A percentile compares a stretch with the other conserved stretches of the same genome.
phyloP scores from a whole-genome alignment of 2,329 filamentous ascomycete genomes.

The Fusarium sp. region DNA sequence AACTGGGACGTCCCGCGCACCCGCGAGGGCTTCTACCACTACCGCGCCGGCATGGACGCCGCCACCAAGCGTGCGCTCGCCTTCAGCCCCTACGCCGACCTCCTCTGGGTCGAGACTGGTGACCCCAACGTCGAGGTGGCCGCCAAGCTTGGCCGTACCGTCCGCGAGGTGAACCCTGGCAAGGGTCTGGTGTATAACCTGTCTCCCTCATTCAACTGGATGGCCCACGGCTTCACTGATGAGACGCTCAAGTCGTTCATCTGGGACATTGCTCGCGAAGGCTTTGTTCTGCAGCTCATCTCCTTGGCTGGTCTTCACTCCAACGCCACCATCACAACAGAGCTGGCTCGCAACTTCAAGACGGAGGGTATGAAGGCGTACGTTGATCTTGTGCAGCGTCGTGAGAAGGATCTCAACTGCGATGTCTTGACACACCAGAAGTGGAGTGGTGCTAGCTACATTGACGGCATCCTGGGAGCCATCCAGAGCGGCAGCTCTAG shows the following conservation, averaged over 20 bases:
- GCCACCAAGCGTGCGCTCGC: slow-evolving; percentile 94
- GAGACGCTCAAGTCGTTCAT: slow-evolving; percentile 89
- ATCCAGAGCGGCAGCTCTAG: slow-evolving; percentile 93
- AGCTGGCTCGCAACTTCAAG: slow-evolving; percentile 86
- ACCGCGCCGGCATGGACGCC: slow-evolving; percentile 82
- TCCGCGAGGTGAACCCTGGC: slow-evolving; percentile 75
- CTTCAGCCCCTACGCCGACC: slow-evolving; percentile 92
- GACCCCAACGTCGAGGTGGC: slow-evolving; percentile 87
- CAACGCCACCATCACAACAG: slow-evolving; percentile 73
- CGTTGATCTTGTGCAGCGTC: slow-evolving; percentile 89
- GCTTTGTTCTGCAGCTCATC: slow-evolving; percentile 78
- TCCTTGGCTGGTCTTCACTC: slow-evolving; percentile 75
- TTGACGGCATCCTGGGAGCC: slow-evolving; percentile 89
- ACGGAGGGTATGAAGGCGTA: slow-evolving; percentile 96
- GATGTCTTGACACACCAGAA: slow-evolving; percentile 97
- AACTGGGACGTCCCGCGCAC: slow-evolving; percentile 93
- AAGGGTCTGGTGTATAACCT: slow-evolving; percentile 98
- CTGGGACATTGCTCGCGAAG: slow-evolving; percentile 94
- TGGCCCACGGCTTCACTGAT: slow-evolving; percentile 90
- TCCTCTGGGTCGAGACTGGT: slow-evolving; percentile 97
- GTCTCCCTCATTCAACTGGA: slow-evolving; percentile 98
- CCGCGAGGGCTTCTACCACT: slow-evolving; percentile 94
- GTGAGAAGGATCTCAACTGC: slow-evolving; percentile 90
- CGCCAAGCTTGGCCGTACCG: slow-evolving; percentile 78
- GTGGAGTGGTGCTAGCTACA: slow-evolving; percentile 77